These are phyloP conservation scores for Eucalyptus melliodora DNA, from an alignment of 345 rosid genomes.

Conservation along the genomic window DNA sequence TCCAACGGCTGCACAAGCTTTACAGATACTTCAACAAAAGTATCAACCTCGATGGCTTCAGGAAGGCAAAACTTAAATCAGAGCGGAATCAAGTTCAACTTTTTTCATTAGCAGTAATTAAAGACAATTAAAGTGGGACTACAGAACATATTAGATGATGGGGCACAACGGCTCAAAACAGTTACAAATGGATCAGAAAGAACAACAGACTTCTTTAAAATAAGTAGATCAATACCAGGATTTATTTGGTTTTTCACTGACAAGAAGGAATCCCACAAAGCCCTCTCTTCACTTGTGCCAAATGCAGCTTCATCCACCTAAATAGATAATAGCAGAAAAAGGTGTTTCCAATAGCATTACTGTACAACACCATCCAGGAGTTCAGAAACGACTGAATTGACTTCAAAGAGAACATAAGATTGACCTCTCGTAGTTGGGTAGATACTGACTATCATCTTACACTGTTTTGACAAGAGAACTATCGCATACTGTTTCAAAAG, in stretches of 20 bases:
- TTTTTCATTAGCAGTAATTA: background rate
- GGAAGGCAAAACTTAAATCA: background rate
- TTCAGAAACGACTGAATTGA: background rate
- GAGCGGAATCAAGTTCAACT: background rate
- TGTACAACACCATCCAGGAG: background rate
- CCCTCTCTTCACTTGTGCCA: slow-evolving; percentile 69
- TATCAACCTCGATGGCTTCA: slow-evolving; percentile 63
- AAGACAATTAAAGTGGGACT: background rate
- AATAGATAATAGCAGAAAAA: background rate
- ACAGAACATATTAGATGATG: background rate
- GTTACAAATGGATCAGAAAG: background rate
- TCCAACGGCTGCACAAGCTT: slow-evolving; percentile 66
- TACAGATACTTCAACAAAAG: slow-evolving; percentile 60
- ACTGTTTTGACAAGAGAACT: background rate
- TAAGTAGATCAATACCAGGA: slow-evolving; percentile 26
- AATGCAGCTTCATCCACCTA: slow-evolving; percentile 81
- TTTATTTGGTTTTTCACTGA: slow-evolving; percentile 44
- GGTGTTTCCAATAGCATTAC: background rate
- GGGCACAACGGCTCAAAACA: background rate
- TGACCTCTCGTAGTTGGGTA: background rate
- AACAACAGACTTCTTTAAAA: background rate
- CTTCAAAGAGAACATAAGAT: background rate
- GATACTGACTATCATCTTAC: background rate
- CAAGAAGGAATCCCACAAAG: slow-evolving; percentile 48
- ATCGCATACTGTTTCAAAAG: background rate